Evolutionary conservation across 495 filamentous ascomycete species (phyloP).

Genomic region (Hypoxylon intermedium): DNA sequence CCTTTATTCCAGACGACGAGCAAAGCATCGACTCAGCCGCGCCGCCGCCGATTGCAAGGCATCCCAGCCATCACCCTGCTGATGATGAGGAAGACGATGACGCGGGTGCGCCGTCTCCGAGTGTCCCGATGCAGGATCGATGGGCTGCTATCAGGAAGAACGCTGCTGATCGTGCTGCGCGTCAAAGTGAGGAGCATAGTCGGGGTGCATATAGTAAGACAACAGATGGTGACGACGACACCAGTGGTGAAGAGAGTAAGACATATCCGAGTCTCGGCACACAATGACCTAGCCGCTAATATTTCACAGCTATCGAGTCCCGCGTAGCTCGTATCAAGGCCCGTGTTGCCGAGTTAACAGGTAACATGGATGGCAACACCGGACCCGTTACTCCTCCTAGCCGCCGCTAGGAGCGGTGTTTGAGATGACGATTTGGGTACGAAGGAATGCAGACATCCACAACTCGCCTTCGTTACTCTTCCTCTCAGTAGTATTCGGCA

Average conservation of each 20-base stretch:
- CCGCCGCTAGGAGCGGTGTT: conserved; percentile 44
- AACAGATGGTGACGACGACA: conserved; percentile 76
- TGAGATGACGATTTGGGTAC: conserved; percentile 29
- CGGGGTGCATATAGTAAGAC: conserved; percentile 59
- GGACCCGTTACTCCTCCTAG: conserved; percentile 37
- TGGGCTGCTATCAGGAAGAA: conserved; percentile 98
- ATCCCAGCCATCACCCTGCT: conserved; percentile 23
- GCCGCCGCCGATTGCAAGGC: conserved; percentile 53
- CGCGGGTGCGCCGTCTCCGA: conserved; percentile 40
- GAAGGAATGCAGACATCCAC: conserved; percentile 19
- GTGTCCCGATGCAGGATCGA: conserved; percentile 65
- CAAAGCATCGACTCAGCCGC: conserved; percentile 55
- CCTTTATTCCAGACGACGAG: conserved; percentile 77
- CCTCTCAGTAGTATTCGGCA: conserved; percentile 7
- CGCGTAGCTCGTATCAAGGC: conserved; percentile 98
- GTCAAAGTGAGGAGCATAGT: conserved; percentile 67
- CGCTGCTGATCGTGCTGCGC: conserved; percentile 77
- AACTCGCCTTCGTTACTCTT: conserved; percentile 22
- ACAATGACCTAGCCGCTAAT: conserved; percentile 37
- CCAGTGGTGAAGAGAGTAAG: conserved; percentile 96
- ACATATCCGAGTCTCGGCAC: conserved; percentile 20
- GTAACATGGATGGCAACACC: conserved; percentile 67
- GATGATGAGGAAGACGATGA: conserved; percentile 29
- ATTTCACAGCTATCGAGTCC: conserved; percentile 81
- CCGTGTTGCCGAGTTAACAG: conserved; percentile 90